phyloP scores from a whole-genome alignment of 306 rosid species.

The Biancaea sappan region DNA sequence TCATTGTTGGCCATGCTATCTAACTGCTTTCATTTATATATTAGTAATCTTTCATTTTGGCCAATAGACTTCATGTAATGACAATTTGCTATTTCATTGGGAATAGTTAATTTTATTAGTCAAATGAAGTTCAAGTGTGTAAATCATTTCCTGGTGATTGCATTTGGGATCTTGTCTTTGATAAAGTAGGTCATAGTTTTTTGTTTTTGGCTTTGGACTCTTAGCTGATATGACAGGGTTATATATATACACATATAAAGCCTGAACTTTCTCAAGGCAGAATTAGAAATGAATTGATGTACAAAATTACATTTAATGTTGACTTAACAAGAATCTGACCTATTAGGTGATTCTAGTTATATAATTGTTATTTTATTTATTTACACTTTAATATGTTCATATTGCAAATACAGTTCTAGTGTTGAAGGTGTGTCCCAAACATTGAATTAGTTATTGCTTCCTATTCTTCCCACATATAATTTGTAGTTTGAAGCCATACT shows the following conservation, averaged over 20 bases:
- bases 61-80: constrained; percentile 9
- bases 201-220: background rate
- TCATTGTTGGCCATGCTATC: constrained; percentile 3
- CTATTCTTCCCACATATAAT: constrained; percentile 56
- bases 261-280: background rate
- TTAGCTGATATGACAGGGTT: background rate
- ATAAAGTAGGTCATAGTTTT: background rate
- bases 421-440: constrained; percentile 59
- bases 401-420: constrained; percentile 59
- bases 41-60: background rate
- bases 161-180: constrained; percentile 3
- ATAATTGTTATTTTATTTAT: constrained; percentile 10
- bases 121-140: constrained; percentile 14
- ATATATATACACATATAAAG: background rate
- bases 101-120: background rate
- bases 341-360: constrained; percentile 10
- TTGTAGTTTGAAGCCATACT: background rate
- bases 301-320: constrained; percentile 18
- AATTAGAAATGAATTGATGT: background rate
- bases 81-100: background rate
- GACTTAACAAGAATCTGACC: background rate
- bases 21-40: constrained; percentile 29
- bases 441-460: constrained; percentile 71
- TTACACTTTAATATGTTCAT: background rate
- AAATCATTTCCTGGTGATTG: background rate